phyloP scores from a whole-genome alignment of 169 alveolate genomes.

The Cyclospora cayetanensis region DNA sequence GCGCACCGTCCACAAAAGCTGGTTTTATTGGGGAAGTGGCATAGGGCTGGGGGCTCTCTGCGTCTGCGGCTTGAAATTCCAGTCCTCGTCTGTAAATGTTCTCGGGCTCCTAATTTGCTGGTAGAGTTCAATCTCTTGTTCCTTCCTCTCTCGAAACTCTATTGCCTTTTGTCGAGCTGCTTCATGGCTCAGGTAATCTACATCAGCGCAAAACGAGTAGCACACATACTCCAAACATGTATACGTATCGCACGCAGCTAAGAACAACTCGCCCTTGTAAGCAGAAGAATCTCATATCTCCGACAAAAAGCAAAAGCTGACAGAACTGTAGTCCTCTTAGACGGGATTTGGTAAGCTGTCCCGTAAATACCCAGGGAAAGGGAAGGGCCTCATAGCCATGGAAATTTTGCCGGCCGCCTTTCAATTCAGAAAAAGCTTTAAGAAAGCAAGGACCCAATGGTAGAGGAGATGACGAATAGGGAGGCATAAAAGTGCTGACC shows the following conservation, averaged over 20 bases:
- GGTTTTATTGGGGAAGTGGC: too few relatives aligned
- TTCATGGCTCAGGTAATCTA: conserved; percentile 53
- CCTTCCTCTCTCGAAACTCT: conserved; percentile 53
- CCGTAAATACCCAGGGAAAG: too few relatives aligned
- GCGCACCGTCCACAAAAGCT: too few relatives aligned
- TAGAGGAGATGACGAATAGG: background rate
- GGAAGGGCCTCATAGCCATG: background rate
- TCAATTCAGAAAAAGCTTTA: background rate
- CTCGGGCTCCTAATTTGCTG: background rate
- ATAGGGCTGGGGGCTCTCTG: background rate
- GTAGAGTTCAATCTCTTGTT: conserved; percentile 35
- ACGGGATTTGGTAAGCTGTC: too few relatives aligned
- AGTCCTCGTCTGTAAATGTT: background rate
- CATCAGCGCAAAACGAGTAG: background rate
- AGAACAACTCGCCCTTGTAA: background rate
- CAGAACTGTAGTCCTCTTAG: too few relatives aligned
- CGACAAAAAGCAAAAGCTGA: background rate
- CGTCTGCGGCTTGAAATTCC: too few relatives aligned
- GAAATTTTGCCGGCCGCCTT: too few relatives aligned
- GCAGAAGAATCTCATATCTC: background rate
- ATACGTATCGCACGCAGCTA: background rate
- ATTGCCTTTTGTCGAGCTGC: conserved; percentile 64
- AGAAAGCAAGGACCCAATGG: background rate
- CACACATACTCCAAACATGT: background rate
- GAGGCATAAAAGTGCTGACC: background rate